Evolutionary conservation across 2,329 filamentous ascomycete genomes (phyloP).

Genomic region (Chaetomiaceae sp.): DNA sequence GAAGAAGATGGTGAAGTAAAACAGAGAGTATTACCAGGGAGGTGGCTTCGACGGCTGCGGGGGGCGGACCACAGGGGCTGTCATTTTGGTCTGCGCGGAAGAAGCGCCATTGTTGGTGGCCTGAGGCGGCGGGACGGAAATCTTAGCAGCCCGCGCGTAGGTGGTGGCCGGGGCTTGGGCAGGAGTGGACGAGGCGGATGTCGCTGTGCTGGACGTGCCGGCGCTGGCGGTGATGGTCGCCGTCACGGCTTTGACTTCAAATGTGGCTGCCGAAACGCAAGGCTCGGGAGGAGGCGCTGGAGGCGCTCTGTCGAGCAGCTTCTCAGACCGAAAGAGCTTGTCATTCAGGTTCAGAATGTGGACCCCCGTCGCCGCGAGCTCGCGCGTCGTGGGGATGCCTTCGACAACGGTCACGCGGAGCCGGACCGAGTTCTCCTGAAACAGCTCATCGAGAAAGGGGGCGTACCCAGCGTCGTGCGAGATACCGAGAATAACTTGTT

Average conservation of each 20-base stretch:
- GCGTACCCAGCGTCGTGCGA: constrained; percentile 59
- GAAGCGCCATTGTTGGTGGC: no score
- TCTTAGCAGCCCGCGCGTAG: constrained; percentile 30
- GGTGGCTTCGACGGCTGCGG: constrained; percentile 28
- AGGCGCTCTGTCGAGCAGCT: constrained; percentile 38
- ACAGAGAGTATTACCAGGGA: no score
- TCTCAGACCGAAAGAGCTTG: constrained; percentile 50
- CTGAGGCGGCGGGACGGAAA: constrained; percentile 39
- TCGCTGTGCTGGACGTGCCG: constrained; percentile 11
- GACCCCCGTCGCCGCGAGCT: constrained; percentile 44
- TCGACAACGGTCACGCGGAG: constrained; percentile 50
- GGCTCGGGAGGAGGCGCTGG: no score
- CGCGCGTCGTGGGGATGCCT: constrained; percentile 46
- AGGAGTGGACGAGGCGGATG: constrained; percentile 26
- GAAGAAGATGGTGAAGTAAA: no score
- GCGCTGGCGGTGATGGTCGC: constrained; percentile 10
- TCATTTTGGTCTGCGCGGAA: no score
- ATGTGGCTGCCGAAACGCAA: not conserved
- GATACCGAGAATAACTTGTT: constrained; percentile 56
- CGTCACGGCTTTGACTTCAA: constrained; percentile 16
- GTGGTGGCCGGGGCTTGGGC: constrained; percentile 28
- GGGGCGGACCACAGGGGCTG: constrained; percentile 14
- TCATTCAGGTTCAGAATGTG: constrained; percentile 43
- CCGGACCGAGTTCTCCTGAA: constrained; percentile 39
- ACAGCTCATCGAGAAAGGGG: constrained; percentile 52